Evolutionary conservation across 2,329 filamentous ascomycete species (phyloP), one percentile per base, ranked within the genome.

Genomic region (Sclerotinia minor): DNA sequence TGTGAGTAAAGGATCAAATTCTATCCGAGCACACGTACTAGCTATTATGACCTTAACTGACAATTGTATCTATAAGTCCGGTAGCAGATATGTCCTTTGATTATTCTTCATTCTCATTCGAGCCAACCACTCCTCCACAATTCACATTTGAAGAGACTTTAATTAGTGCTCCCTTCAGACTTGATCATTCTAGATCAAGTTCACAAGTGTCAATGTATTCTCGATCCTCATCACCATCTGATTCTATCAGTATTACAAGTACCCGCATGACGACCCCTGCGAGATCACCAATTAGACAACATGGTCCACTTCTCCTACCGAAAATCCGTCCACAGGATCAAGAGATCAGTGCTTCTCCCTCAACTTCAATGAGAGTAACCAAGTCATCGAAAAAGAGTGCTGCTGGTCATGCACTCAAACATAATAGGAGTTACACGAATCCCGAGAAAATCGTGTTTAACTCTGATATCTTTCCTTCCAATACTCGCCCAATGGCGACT

Each of bases 301-400:
- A 93, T 80, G 92, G 92, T 64, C 92, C 92, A 64, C 82, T 92
- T 60, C 82, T 96, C 69, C 83, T 96, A 44, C 92, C 92, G 76
- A 95, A 93, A 84, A 94, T 96, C 80, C 87, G 92, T 70, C 87
- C 87, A 52, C 92, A 95, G 80, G 92, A 96, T 80, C 90, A 94
- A 79, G 84, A 89, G 70, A 85, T 92, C 70, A 87, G 89, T 72
- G 85, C 85, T 52, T 81, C 83, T 64, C 81, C 83, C 57, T 45
- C 61, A 26, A 54, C 41, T 41, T 50, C 35, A 47, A 21, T 60
- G 53, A 87, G 90, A 79, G 85, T 88, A 74, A 75, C 84, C 79
- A 78, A 86, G 82, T 81, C 77, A 38, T 68, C 76, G 21, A 71
- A 61, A 68, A 64, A 72, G 70, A 67, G 47, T 67, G 71, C 73